Evolutionary conservation across 345 rosid genomes (phyloP), one percentile per base, ranked within the genome.

Genomic region (Brassica cretica): DNA sequence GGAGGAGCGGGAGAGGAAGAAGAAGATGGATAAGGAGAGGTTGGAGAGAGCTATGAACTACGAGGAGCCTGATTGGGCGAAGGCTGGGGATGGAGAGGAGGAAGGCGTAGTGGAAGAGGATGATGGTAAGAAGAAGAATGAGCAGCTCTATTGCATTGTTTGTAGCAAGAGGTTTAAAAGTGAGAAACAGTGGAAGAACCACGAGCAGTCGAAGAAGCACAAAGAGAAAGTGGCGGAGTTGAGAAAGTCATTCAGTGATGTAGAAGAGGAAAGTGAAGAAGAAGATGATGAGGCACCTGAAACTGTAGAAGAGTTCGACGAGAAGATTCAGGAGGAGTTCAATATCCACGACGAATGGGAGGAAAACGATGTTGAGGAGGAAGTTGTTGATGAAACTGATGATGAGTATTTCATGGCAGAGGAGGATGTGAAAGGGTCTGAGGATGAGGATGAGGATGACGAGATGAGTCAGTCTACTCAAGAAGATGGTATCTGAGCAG

Each of bases 151-250:
- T 71, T 95, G 99, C 44, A 88, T 93, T 64, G 92, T 79, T 6
- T 95, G 99, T 74, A 82, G 97, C 68, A 95, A 95, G 85, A 95
- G 90, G 80, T 95, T 95, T 27, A 93, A 93, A 84, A 91, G 97
- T 71, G 91, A 95, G 79, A 91, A 93, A 84, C 98, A 95, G 75
- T 95, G 98, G 98, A 87, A 87, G 83, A 95, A 93, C 84, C 98
- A 95, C 6, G 98, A 95, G 84, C 97, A 91, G 87, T 95, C 98
- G 0, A 91, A 91, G 89, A 95, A 95, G 90, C 99, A 95, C 18
- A 91, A 86, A 87, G 98, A 95, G 87, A 93, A 86, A 85, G 89
- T 95, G 55, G 97, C 89, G 0, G 85, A 88, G 80, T 87, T 92
- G 84, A 88, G 89, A 84, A 86, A 90, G 61, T 70, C 87, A 0